These are phyloP conservation scores for Parathielavia appendiculata DNA, from an alignment of 495 filamentous ascomycete species.

Conservation along the genomic window DNA sequence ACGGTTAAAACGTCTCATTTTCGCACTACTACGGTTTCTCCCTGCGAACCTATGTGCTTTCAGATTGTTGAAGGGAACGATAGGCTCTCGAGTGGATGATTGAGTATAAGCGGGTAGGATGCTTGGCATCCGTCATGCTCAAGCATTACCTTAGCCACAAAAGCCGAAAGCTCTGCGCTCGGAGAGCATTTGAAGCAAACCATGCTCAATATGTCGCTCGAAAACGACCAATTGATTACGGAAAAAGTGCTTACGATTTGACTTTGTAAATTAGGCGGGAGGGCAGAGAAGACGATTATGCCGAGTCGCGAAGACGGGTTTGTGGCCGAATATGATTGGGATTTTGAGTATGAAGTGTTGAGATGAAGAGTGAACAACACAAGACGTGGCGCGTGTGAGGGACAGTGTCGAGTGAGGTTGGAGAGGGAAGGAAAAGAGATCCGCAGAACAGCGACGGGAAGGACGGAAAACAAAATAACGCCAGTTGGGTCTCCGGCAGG, in stretches of 20 bases:
- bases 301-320: neutral
- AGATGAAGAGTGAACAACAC: conserved; percentile 32
- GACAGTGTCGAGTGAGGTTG: conserved; percentile 34
- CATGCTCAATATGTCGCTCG: neutral
- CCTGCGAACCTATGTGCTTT: too few relatives aligned
- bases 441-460: conserved; percentile 18
- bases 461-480: conserved; percentile 31
- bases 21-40: too few relatives aligned
- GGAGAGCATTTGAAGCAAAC: neutral
- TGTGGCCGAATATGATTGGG: neutral
- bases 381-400: conserved; percentile 22
- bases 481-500: conserved; percentile 17
- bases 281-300: neutral
- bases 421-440: conserved; percentile 21
- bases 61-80: too few relatives aligned
- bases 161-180: neutral
- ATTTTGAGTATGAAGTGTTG: neutral
- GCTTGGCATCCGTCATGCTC: conserved; percentile 24
- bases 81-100: too few relatives aligned
- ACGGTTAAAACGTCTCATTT: too few relatives aligned
- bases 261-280: conserved; percentile 5
- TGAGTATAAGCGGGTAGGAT: neutral
- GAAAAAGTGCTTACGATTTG: conserved; percentile 16
- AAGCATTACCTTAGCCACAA: neutral
- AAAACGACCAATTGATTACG: conserved; percentile 9